Percentiles rank a stretch among this genome's conserved stretches.
These are phyloP conservation scores for Pestalotiopsis sp. DNA, from an alignment of 2,329 filamentous ascomycete species.

Conservation along the genomic window DNA sequence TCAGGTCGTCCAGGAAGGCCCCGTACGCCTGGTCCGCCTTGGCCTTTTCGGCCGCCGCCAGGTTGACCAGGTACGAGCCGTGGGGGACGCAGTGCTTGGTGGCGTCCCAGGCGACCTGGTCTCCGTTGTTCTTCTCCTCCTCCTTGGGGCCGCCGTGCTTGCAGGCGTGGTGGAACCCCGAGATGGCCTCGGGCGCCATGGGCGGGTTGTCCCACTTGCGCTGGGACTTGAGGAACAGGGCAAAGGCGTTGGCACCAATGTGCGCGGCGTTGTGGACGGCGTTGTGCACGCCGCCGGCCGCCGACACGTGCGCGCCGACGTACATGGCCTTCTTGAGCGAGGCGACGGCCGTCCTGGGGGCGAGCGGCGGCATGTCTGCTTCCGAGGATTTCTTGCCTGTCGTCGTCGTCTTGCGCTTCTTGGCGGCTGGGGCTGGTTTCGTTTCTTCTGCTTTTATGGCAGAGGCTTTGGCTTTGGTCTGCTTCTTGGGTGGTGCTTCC, in stretches of 20 bases:
- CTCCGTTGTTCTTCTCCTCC: background rate
- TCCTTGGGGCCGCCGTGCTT: constrained; percentile 39
- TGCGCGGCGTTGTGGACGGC: constrained; percentile 75
- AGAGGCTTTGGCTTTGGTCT: constrained; percentile 20
- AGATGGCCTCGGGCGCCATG: constrained; percentile 67
- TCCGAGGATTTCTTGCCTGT: constrained; percentile 37
- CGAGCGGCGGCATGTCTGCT: constrained; percentile 62
- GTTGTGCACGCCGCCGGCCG: constrained; percentile 90
- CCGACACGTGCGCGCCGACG: constrained; percentile 90
- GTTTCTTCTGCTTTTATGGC: constrained; percentile 20
- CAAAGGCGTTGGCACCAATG: constrained; percentile 91
- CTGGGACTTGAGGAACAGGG: constrained; percentile 94
- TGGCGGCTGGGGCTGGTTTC: constrained; percentile 23
- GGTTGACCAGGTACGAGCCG: constrained; percentile 94
- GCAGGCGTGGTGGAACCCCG: constrained; percentile 71
- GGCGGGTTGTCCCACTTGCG: constrained; percentile 90
- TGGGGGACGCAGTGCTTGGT: constrained; percentile 81
- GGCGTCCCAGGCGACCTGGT: constrained; percentile 67
- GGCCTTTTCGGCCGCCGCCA: constrained; percentile 78
- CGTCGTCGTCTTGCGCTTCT: constrained; percentile 46
- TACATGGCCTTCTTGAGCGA: constrained; percentile 73
- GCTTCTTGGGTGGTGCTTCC: constrained; percentile 20
- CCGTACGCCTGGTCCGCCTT: constrained; percentile 86
- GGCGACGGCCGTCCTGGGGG: constrained; percentile 63
- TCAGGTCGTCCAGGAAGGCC: constrained; percentile 85